Conservation (phyloP, 148 eudicot species). For the Fagopyrum esculentum region DNA sequence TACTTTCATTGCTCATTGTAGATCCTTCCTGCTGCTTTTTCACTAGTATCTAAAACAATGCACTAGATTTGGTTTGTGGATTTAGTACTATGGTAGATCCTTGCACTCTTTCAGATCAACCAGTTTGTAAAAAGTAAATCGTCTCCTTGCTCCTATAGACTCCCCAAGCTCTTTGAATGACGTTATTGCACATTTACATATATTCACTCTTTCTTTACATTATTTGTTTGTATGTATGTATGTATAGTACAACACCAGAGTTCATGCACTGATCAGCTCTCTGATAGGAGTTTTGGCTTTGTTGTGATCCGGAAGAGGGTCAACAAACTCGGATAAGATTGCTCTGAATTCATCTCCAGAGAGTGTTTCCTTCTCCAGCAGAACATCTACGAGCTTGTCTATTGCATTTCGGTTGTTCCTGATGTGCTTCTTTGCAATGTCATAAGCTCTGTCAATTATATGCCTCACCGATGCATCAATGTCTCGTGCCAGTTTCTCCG, state of each 20-base stretch:
- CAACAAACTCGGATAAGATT: slow-evolving; percentile 52
- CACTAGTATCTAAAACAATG: not conserved
- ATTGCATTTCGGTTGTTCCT: slow-evolving; percentile 67
- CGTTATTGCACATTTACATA: not conserved
- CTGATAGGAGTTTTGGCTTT: slow-evolving; percentile 25
- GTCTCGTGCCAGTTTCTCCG: slow-evolving; percentile 80
- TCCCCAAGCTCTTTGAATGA: not conserved
- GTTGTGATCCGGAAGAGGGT: slow-evolving; percentile 24
- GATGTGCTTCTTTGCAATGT: slow-evolving; percentile 53
- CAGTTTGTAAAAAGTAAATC: not conserved
- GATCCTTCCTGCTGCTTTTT: not conserved
- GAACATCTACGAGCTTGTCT: slow-evolving; percentile 62
- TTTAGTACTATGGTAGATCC: not conserved
- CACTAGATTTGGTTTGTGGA: not conserved
- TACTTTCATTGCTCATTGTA: not conserved
- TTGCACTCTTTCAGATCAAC: slow-evolving; percentile 1
- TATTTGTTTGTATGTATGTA: not conserved
- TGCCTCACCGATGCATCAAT: slow-evolving; percentile 47
- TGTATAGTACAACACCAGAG: not conserved
- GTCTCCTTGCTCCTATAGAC: not conserved
- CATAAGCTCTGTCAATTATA: slow-evolving; percentile 55
- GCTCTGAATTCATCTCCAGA: slow-evolving; percentile 70
- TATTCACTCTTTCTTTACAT: not conserved
- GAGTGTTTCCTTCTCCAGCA: slow-evolving; percentile 70
- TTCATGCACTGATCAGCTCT: slow-evolving; percentile 50